Conservation (phyloP, 768 basidiomycete genomes). For the Lanmaoa pseudosensibilis region DNA sequence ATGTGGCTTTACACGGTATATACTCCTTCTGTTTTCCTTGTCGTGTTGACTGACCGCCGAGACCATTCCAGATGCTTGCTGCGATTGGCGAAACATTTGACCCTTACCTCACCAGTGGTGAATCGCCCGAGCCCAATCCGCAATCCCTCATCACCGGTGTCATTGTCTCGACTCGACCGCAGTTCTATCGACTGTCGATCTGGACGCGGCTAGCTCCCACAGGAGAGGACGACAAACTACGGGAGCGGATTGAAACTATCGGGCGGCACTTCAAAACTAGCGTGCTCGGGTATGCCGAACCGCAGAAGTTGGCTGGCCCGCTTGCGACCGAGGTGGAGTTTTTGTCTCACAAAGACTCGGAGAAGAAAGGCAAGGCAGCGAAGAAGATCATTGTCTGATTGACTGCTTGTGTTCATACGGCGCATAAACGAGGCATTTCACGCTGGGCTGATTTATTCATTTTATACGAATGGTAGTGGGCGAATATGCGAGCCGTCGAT, state of each 20-base stretch:
- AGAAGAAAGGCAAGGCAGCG: conserved; percentile 85
- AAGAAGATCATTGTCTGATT: conserved; percentile 74
- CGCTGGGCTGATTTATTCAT: conserved; percentile 33
- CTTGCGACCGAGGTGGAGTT: conserved; percentile 95
- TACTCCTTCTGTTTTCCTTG: conserved; percentile 1
- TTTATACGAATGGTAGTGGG: conserved; percentile 27
- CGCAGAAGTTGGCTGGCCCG: conserved; percentile 77
- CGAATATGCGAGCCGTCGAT: conserved; percentile 20
- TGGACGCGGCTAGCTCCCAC: conserved; percentile 90
- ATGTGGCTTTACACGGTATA: conserved; percentile 98
- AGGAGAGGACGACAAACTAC: conserved; percentile 55
- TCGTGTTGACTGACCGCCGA: conserved; percentile 2
- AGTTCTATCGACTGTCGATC: conserved; percentile 95
- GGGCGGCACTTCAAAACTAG: conserved; percentile 89
- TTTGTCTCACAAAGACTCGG: conserved; percentile 90
- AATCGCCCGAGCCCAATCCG: conserved; percentile 41
- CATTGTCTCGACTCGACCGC: conserved; percentile 90
- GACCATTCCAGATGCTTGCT: conserved; percentile 84
- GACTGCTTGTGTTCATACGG: conserved; percentile 15
- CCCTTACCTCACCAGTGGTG: conserved; percentile 63
- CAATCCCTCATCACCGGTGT: conserved; percentile 85
- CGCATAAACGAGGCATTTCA: conserved; percentile 16
- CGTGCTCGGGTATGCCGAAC: conserved; percentile 79
- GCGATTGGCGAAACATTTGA: conserved; percentile 99
- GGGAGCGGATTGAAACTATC: conserved; percentile 79